Percentiles rank a stretch among this genome's conserved stretches.
phyloP scores from a whole-genome alignment of 768 basidiomycete species.

The Fomitopsis serialis region DNA sequence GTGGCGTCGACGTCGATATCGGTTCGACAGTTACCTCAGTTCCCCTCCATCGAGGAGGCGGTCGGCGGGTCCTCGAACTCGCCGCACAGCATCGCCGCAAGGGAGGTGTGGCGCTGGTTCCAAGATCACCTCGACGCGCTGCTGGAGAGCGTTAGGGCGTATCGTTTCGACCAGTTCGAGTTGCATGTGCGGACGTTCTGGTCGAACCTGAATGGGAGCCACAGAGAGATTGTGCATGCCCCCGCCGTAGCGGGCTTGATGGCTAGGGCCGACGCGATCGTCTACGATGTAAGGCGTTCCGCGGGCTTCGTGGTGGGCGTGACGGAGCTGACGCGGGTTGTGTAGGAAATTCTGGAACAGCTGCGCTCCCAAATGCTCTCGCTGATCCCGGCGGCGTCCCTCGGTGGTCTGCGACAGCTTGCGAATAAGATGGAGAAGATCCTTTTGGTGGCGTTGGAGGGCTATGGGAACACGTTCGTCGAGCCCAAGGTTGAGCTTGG shows the following conservation, averaged over 20 bases:
- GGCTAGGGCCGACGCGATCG: slow-evolving; percentile 85
- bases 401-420: slow-evolving; percentile 71
- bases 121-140: slow-evolving; percentile 84
- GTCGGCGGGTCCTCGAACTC: slow-evolving; percentile 70
- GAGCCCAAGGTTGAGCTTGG: slow-evolving; percentile 90
- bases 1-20: slow-evolving; percentile 47
- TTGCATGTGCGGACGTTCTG: slow-evolving; percentile 84
- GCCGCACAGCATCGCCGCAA: slow-evolving; percentile 70
- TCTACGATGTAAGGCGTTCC: slow-evolving; percentile 69
- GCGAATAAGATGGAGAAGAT: slow-evolving; percentile 93
- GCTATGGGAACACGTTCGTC: slow-evolving; percentile 84
- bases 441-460: slow-evolving; percentile 71
- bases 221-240: slow-evolving; percentile 85
- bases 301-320: neutral
- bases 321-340: slow-evolving; percentile 12
- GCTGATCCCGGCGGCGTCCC: slow-evolving; percentile 59
- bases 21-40: slow-evolving; percentile 73
- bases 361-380: slow-evolving; percentile 82
- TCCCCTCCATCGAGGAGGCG: slow-evolving; percentile 84
- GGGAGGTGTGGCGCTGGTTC: slow-evolving; percentile 91
- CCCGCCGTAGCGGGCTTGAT: slow-evolving; percentile 85
- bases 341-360: slow-evolving; percentile 81
- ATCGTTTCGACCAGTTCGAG: slow-evolving; percentile 88
- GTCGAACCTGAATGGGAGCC: slow-evolving; percentile 64
- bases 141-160: slow-evolving; percentile 68